Evolutionary conservation across 139 green algal genomes (phyloP), one percentile per base, ranked within the genome.

Genomic region (Chlamydomonas incerta): DNA sequence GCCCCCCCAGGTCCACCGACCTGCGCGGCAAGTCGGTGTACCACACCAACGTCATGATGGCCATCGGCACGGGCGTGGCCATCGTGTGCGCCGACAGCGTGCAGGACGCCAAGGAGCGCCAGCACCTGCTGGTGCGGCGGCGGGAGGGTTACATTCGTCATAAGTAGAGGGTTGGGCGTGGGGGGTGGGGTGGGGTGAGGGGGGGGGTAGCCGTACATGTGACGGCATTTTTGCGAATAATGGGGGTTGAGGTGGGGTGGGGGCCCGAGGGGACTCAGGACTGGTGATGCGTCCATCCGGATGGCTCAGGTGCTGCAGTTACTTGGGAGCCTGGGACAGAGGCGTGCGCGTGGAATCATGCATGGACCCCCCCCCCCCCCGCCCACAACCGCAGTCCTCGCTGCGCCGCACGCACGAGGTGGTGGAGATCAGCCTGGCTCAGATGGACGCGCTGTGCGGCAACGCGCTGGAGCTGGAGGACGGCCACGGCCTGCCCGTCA

Each of bases 11-110:
- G 74, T 88, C 85, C 50, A 88, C 88, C 11, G 88, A 92, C 62
- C 76, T 92, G 46, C 81, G 88, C n/a, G 94, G 93, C 83, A 91
- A 90, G 63, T 76, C 87, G 0, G 94, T 99, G 34, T 99, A 99
- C 89, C 97, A 99, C 95, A 99, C 97, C 52, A 99, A 99, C 85
- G 97, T 99, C 20, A 97, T 98, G 95, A 98, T 99, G 96, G 94
- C 94, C 26, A 88, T 99, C 18, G 96, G 96, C 87, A 97, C 96
- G 2, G 92, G 93, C 46, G 94, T 98, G 47, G 97, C 97, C 23
- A 94, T 99, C 62, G 96, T 98, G 79, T 99, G 97, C 86, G 80
- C 89, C 26, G 97, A 98, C 80, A 92, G 79, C 29, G 92, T 99
- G 17, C 57, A 65, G 0, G 92, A 98, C 84, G 80, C 81, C 62